Percentiles rank a stretch among this genome's conserved stretches.
Evolutionary conservation across 2,329 filamentous ascomycete species (phyloP).

Genomic region (Aspergillus alliaceus): DNA sequence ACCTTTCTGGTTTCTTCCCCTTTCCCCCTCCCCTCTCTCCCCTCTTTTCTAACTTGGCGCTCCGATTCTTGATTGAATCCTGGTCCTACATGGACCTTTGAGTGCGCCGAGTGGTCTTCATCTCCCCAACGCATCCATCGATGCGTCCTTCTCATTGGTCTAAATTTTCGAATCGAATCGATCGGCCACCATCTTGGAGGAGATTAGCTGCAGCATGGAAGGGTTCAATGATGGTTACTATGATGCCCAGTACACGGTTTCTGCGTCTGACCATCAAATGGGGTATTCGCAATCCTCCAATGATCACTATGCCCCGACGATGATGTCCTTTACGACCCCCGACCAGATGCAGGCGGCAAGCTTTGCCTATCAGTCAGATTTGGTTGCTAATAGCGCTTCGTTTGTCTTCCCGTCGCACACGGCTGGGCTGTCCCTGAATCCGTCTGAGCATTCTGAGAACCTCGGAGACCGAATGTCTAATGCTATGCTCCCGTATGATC

Average conservation of each 20-base stretch:
- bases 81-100: background rate
- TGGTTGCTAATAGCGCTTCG: constrained; percentile 7
- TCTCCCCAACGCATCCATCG: constrained; percentile 1
- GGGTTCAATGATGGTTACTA: constrained; percentile 17
- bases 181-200: constrained; percentile 15
- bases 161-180: constrained; percentile 13
- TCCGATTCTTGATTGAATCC: background rate
- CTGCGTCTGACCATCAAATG: constrained; percentile 9
- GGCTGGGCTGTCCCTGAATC: constrained; percentile 11
- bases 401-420: constrained; percentile 20
- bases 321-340: constrained; percentile 11
- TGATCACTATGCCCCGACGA: constrained; percentile 12
- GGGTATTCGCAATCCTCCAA: constrained; percentile 1
- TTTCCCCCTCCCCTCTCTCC: background rate
- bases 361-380: constrained; percentile 15
- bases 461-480: constrained; percentile 24
- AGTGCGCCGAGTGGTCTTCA: background rate
- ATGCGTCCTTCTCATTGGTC: constrained; percentile 18
- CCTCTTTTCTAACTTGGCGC: too few species aligned
- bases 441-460: constrained; percentile 6
- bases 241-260: constrained; percentile 13
- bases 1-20: background rate
- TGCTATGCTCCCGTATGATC: constrained; percentile 28
- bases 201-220: constrained; percentile 15
- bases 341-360: constrained; percentile 11